Evolutionary conservation across 331 rosid genomes (phyloP).

Genomic region (Quercus tomentella): DNA sequence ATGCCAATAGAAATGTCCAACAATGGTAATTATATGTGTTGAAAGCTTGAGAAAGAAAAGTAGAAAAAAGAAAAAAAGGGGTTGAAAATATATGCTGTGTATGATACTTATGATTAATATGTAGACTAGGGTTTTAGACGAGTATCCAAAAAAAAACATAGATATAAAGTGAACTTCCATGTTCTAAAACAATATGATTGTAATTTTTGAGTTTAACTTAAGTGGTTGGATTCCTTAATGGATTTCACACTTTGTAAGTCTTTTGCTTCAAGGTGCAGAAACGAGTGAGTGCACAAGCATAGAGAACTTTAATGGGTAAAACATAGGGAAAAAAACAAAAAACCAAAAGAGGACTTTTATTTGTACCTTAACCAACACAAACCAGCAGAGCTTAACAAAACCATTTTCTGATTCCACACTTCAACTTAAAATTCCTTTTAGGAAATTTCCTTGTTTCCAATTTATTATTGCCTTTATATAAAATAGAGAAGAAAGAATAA

Average conservation of each 20-base stretch:
- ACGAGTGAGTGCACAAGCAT: slow-evolving; percentile 14
- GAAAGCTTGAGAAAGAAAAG: slow-evolving; percentile 44
- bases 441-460: background rate
- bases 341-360: background rate
- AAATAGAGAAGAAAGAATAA: background rate
- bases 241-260: slow-evolving; percentile 25
- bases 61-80: slow-evolving; percentile 9
- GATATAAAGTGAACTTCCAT: slow-evolving; percentile 54
- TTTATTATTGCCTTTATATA: background rate
- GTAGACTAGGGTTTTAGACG: slow-evolving; percentile 46
- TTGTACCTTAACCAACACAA: background rate
- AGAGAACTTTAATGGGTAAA: slow-evolving; percentile 9
- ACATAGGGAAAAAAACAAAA: slow-evolving; percentile 1
- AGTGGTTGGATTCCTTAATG: slow-evolving; percentile 55
- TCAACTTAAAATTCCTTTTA: too few species aligned
- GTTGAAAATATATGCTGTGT: slow-evolving; percentile 4
- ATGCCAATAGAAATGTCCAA: slow-evolving; percentile 45
- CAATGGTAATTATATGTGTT: slow-evolving; percentile 65
- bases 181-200: slow-evolving; percentile 71
- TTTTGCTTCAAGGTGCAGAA: slow-evolving; percentile 32
- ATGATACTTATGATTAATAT: slow-evolving; percentile 56
- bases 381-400: background rate
- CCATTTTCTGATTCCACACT: too few species aligned
- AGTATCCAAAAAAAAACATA: slow-evolving; percentile 46
- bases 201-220: slow-evolving; percentile 45